Conservation (phyloP, 2,329 filamentous ascomycete genomes). For the Macrophomina tecta region DNA sequence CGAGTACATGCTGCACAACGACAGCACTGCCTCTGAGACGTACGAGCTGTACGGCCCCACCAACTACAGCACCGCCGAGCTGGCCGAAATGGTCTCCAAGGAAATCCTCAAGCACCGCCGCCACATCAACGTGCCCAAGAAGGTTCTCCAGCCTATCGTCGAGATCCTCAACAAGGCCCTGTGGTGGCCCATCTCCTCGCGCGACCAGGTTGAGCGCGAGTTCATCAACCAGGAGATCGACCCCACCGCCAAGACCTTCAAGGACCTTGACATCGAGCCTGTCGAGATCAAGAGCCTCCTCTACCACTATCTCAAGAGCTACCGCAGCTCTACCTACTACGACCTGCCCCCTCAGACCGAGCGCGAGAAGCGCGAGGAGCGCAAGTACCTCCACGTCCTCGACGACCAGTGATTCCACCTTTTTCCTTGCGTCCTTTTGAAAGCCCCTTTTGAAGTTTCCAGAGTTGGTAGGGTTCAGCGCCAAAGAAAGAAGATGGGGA, state of each 20-base stretch:
- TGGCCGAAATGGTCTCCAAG: constrained; percentile 84
- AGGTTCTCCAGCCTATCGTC: constrained; percentile 75
- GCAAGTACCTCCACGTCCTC: constrained; percentile 90
- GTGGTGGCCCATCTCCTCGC: constrained; percentile 87
- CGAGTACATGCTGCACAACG: constrained; percentile 88
- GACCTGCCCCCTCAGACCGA: constrained; percentile 94
- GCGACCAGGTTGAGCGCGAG: constrained; percentile 88
- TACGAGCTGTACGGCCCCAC: constrained; percentile 94
- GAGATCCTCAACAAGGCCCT: constrained; percentile 77
- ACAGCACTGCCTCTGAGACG: constrained; percentile 86
- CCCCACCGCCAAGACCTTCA: constrained; percentile 89
- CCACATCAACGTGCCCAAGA: constrained; percentile 90
- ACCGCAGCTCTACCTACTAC: constrained; percentile 86
- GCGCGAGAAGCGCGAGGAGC: constrained; percentile 91
- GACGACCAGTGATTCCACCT: constrained; percentile 43
- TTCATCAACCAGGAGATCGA: constrained; percentile 94
- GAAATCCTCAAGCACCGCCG: constrained; percentile 90
- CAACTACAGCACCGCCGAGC: constrained; percentile 87
- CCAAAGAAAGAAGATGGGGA: constrained; percentile 10
- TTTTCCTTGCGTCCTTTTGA: constrained; percentile 7
- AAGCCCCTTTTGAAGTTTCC: background rate
- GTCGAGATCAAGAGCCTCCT: constrained; percentile 85
- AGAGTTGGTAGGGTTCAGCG: background rate
- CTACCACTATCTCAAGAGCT: constrained; percentile 94
- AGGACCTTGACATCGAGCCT: constrained; percentile 88